Evolutionary conservation across 1,139 yeast species (phyloP).

Genomic region (Sugiyamaella xylanicola): DNA sequence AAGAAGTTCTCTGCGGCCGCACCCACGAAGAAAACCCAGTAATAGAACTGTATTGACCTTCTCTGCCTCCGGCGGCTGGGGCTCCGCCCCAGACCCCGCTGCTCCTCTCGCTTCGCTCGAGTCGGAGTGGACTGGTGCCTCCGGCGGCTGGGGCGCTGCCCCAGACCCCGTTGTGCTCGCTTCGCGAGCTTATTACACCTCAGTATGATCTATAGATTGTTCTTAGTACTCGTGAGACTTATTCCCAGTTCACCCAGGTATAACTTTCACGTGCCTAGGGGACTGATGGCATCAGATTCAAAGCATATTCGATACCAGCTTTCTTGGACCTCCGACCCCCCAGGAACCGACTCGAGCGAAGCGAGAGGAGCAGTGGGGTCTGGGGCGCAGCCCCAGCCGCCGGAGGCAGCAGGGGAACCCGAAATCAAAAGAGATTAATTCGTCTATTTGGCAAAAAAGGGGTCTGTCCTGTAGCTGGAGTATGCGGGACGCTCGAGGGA

Average conservation of each 20-base stretch:
- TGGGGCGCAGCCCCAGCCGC: not conserved
- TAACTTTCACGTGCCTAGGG: too few species aligned
- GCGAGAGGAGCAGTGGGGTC: not conserved
- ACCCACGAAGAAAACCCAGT: constrained; percentile 1
- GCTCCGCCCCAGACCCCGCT: not conserved
- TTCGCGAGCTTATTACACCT: too few species aligned
- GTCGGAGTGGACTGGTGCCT: constrained; percentile 3
- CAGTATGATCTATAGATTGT: too few species aligned
- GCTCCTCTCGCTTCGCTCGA: not conserved
- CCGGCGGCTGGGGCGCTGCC: constrained; percentile 7
- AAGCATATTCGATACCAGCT: too few species aligned
- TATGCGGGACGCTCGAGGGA: constrained; percentile 49
- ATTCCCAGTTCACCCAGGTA: too few species aligned
- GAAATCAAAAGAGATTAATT: not conserved
- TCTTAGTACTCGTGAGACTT: too few species aligned
- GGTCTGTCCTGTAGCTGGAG: constrained; percentile 32
- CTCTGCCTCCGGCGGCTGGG: constrained; percentile 10
- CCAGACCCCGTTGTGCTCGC: not conserved
- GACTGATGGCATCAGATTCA: too few species aligned
- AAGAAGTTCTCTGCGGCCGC: constrained; percentile 14
- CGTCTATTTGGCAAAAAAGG: constrained; percentile 25
- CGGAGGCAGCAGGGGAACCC: not conserved
- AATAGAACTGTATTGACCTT: not conserved
- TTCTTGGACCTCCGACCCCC: too few species aligned
- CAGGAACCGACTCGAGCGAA: not conserved